Evolutionary conservation across 2,329 filamentous ascomycete genomes (phyloP).

Genomic region (Arachnomyces sp.): DNA sequence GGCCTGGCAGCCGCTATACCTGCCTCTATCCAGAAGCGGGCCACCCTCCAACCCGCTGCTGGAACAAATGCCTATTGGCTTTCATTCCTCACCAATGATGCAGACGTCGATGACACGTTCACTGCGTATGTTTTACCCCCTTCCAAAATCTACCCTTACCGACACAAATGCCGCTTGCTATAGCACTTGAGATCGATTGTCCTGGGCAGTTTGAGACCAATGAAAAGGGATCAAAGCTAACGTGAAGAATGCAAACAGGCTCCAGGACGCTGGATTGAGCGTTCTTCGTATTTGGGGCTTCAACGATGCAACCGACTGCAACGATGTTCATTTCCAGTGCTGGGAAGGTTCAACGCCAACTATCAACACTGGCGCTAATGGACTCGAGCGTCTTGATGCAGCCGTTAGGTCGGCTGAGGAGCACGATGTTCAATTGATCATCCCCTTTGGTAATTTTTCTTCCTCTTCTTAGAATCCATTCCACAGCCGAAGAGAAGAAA

Average conservation of each 20-base stretch:
- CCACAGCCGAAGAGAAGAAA: no score
- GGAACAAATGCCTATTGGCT: conserved; percentile 50
- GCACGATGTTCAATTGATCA: conserved; percentile 54
- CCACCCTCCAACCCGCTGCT: conserved; percentile 24
- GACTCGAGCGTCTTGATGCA: conserved; percentile 58
- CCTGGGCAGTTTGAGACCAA: no score
- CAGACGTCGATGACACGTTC: conserved; percentile 41
- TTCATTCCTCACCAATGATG: conserved; percentile 41
- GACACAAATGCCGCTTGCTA: not conserved
- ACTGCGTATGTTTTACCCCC: conserved; percentile 18
- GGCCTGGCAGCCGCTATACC: not conserved
- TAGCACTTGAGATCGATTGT: no score
- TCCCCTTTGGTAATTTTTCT: conserved; percentile 13
- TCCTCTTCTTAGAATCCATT: not conserved
- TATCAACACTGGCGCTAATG: conserved; percentile 58
- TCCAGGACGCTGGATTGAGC: conserved; percentile 37
- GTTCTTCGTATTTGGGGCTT: conserved; percentile 50
- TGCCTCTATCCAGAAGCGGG: not conserved
- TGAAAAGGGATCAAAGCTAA: no score
- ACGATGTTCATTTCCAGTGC: conserved; percentile 40
- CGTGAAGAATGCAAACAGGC: no score
- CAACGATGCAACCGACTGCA: conserved; percentile 40
- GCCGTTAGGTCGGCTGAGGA: conserved; percentile 55
- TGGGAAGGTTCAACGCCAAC: conserved; percentile 31
- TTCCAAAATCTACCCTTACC: not conserved